Percentiles rank a stretch among this genome's conserved stretches.
Conservation (phyloP, 2,329 filamentous ascomycete genomes). For the Cytospora schulzeri region DNA sequence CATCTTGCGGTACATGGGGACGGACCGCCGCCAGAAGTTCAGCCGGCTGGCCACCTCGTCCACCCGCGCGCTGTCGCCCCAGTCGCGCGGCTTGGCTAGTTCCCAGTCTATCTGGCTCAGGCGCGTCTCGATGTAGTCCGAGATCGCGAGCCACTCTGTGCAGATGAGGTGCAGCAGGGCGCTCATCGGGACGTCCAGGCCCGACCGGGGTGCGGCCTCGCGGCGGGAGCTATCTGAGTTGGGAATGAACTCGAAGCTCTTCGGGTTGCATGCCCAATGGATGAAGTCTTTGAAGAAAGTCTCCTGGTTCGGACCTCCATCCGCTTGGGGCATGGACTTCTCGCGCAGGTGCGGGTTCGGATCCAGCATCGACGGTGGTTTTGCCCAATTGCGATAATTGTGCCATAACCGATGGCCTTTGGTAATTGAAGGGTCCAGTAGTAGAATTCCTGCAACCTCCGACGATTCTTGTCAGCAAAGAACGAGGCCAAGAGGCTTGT, state of each 20-base stretch:
- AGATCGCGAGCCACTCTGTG: conserved; percentile 3
- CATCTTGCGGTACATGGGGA: neutral
- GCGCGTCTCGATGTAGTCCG: conserved; percentile 5
- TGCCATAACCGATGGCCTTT: neutral
- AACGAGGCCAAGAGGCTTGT: neutral
- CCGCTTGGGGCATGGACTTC: neutral
- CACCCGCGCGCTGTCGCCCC: neutral
- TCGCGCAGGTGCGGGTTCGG: neutral
- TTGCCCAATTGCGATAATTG: neutral
- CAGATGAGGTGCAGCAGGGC: conserved; percentile 4
- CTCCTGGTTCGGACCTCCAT: too few relatives aligned
- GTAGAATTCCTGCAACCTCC: neutral
- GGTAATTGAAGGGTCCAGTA: neutral
- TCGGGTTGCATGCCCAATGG: neutral
- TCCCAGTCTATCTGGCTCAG: conserved; percentile 9
- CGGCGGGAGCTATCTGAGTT: neutral
- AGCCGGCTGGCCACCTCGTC: neutral
- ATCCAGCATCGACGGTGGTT: neutral
- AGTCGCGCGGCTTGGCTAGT: neutral
- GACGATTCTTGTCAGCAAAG: neutral
- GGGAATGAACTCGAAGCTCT: neutral
- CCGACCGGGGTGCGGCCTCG: too few relatives aligned
- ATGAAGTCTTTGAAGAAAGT: neutral
- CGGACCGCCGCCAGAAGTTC: conserved; percentile 2
- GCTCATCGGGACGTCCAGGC: neutral